Evolutionary conservation across 2,329 filamentous ascomycete genomes (phyloP), one percentile per base, ranked within the genome.

Genomic region (Dendryphion nanum): DNA sequence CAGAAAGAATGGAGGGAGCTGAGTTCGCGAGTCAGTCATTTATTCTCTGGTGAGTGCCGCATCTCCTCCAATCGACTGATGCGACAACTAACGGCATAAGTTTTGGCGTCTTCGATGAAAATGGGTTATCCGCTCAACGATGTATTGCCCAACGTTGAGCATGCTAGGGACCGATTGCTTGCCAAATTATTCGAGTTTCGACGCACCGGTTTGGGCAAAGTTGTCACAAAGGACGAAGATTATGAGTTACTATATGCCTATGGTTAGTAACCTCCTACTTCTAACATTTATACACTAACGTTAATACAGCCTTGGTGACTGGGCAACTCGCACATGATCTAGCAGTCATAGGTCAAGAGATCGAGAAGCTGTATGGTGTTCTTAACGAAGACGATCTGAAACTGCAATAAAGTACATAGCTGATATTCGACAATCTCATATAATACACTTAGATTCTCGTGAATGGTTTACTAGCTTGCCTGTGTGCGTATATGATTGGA

Each of bases 231-330:
- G 47, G 86, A 90, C 61, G 79, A 81, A 46, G 93, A 98, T 60
- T 97, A 93, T 63, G 89, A 91, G 47, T 71, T 97, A 50, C 68
- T 97, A 30, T 98, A 97, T 68, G 90, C 91, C 14, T 98, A 95
- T 69, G 88, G 77, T 79, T 59, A 64, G 75, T 70, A 21, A 14
- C 31, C 26, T 31, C 28, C 14, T 33, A 13, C 29, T 28, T 17
- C 16, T 35, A 30, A 4, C 18, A 40, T 16, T 40, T 29, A 13
- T 3, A 28, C 28, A 37, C 42, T 51, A 38, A 37, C 45, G 20
- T 41, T 7, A 34, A n/a, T 15, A 7, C 40, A 81, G 79, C 79
- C 16, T 65, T 84, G 31, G 80, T 83, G 18, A 83, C 80, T 19
- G 78, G 74, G 23, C 80, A 81, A 48, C 60, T 82, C 29, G 75